Percentiles rank a stretch among this genome's conserved stretches.
Conservation (phyloP, 768 basidiomycete genomes). For the Imleria badia region DNA sequence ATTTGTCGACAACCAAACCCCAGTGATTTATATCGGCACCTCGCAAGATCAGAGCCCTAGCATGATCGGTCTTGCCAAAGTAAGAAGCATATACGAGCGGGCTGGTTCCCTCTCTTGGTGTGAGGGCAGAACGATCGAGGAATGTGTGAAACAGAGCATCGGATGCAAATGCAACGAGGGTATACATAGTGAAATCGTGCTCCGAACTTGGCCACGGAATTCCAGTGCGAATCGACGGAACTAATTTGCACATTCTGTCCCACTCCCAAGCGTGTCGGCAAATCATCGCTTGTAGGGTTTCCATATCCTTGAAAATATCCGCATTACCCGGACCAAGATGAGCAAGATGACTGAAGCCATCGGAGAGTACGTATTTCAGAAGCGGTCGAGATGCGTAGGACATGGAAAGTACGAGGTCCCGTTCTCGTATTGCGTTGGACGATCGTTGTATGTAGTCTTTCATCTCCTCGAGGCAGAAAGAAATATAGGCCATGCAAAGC, state of each 20-base stretch:
- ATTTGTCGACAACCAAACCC: neutral
- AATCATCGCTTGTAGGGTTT: neutral
- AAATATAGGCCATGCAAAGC: conserved; percentile 12
- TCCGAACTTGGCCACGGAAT: conserved; percentile 2
- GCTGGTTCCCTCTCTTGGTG: neutral
- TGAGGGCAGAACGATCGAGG: neutral
- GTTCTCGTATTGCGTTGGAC: neutral
- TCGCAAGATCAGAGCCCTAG: neutral
- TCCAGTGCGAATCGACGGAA: neutral
- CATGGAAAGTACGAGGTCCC: neutral
- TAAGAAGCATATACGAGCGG: conserved; percentile 6
- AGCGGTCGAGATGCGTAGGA: neutral
- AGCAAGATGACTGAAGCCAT: conserved; percentile 10
- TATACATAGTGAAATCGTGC: conserved; percentile 6
- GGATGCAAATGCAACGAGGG: conserved; percentile 4
- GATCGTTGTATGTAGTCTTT: neutral
- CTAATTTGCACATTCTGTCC: conserved; percentile 1
- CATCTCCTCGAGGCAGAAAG: conserved; percentile 6
- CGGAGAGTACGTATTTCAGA: conserved; percentile 8
- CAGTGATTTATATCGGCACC: neutral
- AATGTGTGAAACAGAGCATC: neutral
- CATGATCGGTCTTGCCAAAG: neutral
- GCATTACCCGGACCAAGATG: neutral
- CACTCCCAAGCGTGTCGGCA: neutral
- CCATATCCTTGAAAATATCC: conserved; percentile 1